Percentiles rank a stretch among this genome's conserved stretches.
phyloP scores from a whole-genome alignment of 1,284 basidiomycete species.

The Xanthoconium separans region DNA sequence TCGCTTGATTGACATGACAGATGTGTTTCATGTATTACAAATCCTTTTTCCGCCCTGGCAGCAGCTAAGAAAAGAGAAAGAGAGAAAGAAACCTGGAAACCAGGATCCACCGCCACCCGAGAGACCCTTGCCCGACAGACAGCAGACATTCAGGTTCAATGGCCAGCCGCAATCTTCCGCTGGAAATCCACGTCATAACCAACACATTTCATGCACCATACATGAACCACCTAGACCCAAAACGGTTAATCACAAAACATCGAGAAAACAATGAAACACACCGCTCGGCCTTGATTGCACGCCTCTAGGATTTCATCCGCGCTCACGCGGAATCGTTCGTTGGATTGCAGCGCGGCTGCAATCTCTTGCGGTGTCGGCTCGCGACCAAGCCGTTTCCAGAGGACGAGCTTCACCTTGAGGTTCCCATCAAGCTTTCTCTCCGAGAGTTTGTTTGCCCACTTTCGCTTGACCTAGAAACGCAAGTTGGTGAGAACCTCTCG shows the following conservation, averaged over 20 bases:
- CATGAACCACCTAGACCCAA: conserved; percentile 1
- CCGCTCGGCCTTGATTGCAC: conserved; percentile 1
- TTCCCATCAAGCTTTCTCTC: background rate
- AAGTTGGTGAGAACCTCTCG: background rate
- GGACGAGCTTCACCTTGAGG: conserved; percentile 10
- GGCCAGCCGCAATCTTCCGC: conserved; percentile 4
- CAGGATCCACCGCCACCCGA: no score
- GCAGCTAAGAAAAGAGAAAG: no score
- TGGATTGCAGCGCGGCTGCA: background rate
- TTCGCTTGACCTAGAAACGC: background rate
- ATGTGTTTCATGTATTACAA: no score
- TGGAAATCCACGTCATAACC: conserved; percentile 17
- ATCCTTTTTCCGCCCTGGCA: no score
- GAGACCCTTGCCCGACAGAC: no score
- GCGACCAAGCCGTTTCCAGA: conserved; percentile 8
- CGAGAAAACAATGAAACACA: background rate
- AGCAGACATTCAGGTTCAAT: background rate
- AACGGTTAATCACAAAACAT: background rate
- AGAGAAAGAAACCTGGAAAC: no score
- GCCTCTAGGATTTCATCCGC: conserved; percentile 5
- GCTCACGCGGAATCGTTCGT: background rate
- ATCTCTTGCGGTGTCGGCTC: conserved; percentile 11
- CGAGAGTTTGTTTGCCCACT: background rate
- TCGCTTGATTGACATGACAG: background rate
- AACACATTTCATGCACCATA: conserved; percentile 11